Evolutionary conservation across 768 basidiomycete species (phyloP).

Genomic region (Boletales sp.): DNA sequence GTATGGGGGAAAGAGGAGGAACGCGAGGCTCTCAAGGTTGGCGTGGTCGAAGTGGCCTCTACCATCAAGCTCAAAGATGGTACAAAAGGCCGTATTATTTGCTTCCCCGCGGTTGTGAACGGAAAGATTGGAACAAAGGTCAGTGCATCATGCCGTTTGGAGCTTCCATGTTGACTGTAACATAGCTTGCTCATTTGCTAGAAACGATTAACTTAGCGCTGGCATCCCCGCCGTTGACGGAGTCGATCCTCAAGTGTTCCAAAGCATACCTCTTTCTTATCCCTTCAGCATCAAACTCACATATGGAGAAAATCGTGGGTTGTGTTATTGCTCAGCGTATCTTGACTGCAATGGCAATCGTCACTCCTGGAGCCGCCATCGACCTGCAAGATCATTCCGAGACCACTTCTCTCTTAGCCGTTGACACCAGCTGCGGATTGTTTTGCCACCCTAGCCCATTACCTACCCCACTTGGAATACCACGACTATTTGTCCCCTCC

Average conservation of each 20-base stretch:
- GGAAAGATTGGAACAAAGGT: constrained; percentile 82
- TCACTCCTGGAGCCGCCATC: constrained; percentile 30
- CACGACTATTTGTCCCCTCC: constrained; percentile 75
- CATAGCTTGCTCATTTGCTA: constrained; percentile 59
- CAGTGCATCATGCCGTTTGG: constrained; percentile 3
- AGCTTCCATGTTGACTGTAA: background rate
- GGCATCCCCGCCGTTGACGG: constrained; percentile 66
- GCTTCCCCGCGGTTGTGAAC: constrained; percentile 54
- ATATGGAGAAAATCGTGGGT: constrained; percentile 74
- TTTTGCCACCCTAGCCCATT: constrained; percentile 69
- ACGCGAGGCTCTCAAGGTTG: constrained; percentile 46
- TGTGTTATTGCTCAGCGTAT: constrained; percentile 82
- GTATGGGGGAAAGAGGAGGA: constrained; percentile 87
- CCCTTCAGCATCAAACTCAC: constrained; percentile 25
- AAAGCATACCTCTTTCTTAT: constrained; percentile 78
- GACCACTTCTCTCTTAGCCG: constrained; percentile 43
- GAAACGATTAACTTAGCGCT: constrained; percentile 72
- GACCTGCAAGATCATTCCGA: background rate
- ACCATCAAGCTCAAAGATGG: constrained; percentile 56
- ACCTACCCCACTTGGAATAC: constrained; percentile 78
- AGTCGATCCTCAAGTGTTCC: constrained; percentile 54
- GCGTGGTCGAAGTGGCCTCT: constrained; percentile 52
- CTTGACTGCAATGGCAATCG: constrained; percentile 72
- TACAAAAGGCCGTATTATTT: constrained; percentile 66
- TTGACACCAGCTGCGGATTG: constrained; percentile 56